Base-by-base conservation (phyloP, 345 rosid species). In the Odontarrhena argentea region DNA sequence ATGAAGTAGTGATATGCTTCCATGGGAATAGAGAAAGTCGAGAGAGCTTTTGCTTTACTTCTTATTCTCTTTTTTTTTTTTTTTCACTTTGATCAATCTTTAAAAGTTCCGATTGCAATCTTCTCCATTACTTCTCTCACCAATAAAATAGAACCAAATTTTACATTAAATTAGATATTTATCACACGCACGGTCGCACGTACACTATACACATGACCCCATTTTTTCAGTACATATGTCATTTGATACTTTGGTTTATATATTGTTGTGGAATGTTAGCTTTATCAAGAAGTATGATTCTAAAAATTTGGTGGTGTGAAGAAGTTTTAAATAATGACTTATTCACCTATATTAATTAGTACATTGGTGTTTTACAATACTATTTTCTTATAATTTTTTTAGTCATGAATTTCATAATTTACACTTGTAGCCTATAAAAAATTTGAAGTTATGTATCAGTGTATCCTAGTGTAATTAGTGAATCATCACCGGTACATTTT, bases 1-100 rank as follows among this genome's bases (percentile, higher is more conserved):
- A 73, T 72, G 58, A 67, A 67, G 76, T 58, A 65, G 14, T 66
- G 71, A 65, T 18, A 18, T 73, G 71, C 70, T 65, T 73, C 77
- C 73, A 60, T 67, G 73, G 73, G 68, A 74, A 60, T 54, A 67
- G 73, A 67, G 73, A 74, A 74, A 74, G 77, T 61, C 42, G 44
- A 44, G 73, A 36, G 73, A 67, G 63, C 77, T 74, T 74, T 74
- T 74, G 68, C 77, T 74, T 74, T 74, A 60, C 73, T 67, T 74
- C 77, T 60, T 63, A 60, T 18, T 18, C 22, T 18, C 54, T 73
- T 3, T 67, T 37, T 63, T 67, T 67, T 37, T 63, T 67, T 60
- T 73, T 3, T 67, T 37, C 73, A 74, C 77, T 74, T 74, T 74
- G 73, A 74, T 74, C 77, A 38, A 48, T 74, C 77, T 67, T 60